Conservation (phyloP, 208 protist genomes). For the Crithidia bombi region DNA sequence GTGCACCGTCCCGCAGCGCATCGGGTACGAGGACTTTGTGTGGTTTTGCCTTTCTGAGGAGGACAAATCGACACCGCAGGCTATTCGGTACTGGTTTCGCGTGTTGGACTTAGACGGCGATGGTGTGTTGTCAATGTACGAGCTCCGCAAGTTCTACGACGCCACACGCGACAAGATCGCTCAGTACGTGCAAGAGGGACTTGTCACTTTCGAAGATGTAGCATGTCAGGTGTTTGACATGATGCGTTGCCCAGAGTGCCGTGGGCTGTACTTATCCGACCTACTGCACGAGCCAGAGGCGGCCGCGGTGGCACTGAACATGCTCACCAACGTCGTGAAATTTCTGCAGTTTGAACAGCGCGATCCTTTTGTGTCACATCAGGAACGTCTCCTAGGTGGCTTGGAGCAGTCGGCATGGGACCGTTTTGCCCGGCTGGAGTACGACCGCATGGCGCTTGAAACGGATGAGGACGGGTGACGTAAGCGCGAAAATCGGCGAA, state of each 20-base stretch:
- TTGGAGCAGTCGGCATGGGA: conserved; percentile 92
- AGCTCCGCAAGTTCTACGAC: conserved; percentile 94
- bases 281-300: conserved; percentile 82
- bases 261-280: conserved; percentile 84
- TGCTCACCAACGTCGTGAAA: conserved; percentile 94
- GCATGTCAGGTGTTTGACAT: conserved; percentile 96
- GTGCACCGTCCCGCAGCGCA: conserved; percentile 50
- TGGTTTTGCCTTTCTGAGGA: conserved; percentile 96
- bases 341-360: conserved; percentile 94
- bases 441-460: conserved; percentile 92
- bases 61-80: conserved; percentile 92
- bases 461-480: conserved; percentile 43
- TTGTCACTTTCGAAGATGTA: conserved; percentile 87
- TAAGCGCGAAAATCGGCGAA: background rate
- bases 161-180: conserved; percentile 85
- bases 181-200: conserved; percentile 64
- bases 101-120: conserved; percentile 95
- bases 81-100: conserved; percentile 96
- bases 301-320: conserved; percentile 90
- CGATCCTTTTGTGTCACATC: conserved; percentile 88
- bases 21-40: conserved; percentile 96
- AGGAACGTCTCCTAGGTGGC: conserved; percentile 68
- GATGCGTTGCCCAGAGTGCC: conserved; percentile 60
- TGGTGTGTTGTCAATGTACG: conserved; percentile 92
- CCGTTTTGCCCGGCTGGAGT: conserved; percentile 92